Evolutionary conservation across 2,329 filamentous ascomycete species (phyloP).

Genomic region (Lojkania enalia): DNA sequence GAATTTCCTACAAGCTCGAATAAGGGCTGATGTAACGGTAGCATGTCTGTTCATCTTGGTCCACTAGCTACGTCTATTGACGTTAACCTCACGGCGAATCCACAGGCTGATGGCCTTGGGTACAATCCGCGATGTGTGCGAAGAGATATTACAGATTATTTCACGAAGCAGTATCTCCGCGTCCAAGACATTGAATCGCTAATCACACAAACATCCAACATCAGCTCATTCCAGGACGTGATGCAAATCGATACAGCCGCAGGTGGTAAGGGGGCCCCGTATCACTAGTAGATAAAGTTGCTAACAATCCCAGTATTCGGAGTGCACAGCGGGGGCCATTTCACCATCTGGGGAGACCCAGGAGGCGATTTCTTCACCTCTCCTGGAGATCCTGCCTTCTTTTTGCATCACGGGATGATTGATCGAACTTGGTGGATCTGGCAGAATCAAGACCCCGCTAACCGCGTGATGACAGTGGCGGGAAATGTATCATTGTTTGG

Average conservation of each 20-base stretch:
- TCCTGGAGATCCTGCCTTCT: conserved; percentile 41
- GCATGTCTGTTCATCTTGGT: conserved; percentile 48
- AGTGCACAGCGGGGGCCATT: conserved; percentile 50
- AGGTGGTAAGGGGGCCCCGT: neutral
- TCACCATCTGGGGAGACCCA: conserved; percentile 46
- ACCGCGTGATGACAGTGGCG: conserved; percentile 36
- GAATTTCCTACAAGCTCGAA: neutral
- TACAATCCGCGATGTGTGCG: conserved; percentile 39
- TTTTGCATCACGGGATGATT: conserved; percentile 50
- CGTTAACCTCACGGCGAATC: conserved; percentile 35
- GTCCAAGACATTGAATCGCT: conserved; percentile 34
- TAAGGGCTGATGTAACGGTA: conserved; percentile 16
- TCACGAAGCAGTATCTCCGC: conserved; percentile 31
- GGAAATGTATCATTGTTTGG: conserved; percentile 45
- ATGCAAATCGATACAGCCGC: conserved; percentile 27
- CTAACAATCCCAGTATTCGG: conserved; percentile 32
- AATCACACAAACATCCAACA: conserved; percentile 44
- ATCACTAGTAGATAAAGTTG: neutral
- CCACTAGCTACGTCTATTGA: conserved; percentile 24
- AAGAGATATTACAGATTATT: conserved; percentile 39
- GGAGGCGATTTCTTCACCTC: conserved; percentile 49
- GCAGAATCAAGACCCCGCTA: conserved; percentile 46
- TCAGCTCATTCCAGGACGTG: conserved; percentile 41
- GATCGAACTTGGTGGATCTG: conserved; percentile 53
- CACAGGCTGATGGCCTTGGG: conserved; percentile 18